Evolutionary conservation across 495 filamentous ascomycete genomes (phyloP).

Genomic region (Xylaria grammica): DNA sequence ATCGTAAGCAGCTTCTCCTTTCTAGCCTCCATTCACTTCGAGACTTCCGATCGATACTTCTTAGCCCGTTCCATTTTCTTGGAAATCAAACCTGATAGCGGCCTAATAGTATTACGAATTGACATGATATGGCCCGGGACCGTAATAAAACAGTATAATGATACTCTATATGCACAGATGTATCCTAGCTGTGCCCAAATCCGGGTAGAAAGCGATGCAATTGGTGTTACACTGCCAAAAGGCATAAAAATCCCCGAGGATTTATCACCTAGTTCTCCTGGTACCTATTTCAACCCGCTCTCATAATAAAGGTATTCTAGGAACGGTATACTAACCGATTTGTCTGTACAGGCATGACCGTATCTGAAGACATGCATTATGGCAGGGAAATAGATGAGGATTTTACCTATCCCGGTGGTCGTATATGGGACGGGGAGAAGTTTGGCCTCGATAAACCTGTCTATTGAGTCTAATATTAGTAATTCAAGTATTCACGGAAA

Average conservation of each 20-base stretch:
- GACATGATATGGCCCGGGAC: constrained; percentile 6
- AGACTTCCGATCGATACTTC: neutral
- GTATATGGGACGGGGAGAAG: neutral
- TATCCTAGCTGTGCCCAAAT: constrained; percentile 1
- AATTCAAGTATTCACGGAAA: too few relatives aligned
- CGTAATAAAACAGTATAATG: neutral
- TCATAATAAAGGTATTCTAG: neutral
- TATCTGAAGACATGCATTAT: neutral
- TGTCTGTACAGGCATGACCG: neutral
- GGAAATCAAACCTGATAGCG: too few relatives aligned
- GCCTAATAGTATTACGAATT: neutral
- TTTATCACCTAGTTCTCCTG: neutral
- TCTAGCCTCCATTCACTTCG: neutral
- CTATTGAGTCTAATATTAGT: neutral
- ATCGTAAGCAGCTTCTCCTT: neutral
- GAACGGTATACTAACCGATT: neutral
- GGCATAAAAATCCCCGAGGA: constrained; percentile 6
- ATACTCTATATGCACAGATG: neutral
- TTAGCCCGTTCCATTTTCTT: neutral
- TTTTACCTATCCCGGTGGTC: neutral
- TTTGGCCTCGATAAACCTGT: neutral
- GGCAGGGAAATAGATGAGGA: neutral
- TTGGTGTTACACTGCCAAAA: neutral
- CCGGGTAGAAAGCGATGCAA: neutral
- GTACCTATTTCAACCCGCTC: neutral